These are phyloP conservation scores for Verbena officinalis DNA, from an alignment of 257 asterid species.

Conservation along the genomic window DNA sequence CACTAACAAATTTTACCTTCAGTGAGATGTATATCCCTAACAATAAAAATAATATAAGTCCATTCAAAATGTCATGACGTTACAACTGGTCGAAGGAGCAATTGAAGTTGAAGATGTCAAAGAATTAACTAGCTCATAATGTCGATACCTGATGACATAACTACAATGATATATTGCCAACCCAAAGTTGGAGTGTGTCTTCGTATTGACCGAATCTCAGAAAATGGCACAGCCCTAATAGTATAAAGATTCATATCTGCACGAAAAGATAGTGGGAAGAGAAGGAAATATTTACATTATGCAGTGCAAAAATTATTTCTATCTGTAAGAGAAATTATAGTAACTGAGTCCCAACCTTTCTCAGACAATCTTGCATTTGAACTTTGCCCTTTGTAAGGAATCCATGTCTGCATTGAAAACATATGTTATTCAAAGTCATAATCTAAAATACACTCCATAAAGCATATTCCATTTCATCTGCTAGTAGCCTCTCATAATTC, in stretches of 20 bases:
- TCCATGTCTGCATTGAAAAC: slow-evolving; percentile 75
- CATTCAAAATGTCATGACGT: background rate
- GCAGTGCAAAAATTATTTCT: background rate
- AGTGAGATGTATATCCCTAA: slow-evolving; percentile 13
- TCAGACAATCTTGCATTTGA: slow-evolving; percentile 81
- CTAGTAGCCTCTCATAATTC: slow-evolving; percentile 16
- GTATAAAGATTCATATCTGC: slow-evolving; percentile 91
- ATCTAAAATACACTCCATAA: slow-evolving; percentile 7
- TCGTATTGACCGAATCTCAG: slow-evolving; percentile 85
- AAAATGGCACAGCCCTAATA: slow-evolving; percentile 83
- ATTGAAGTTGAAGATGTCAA: slow-evolving; percentile 5
- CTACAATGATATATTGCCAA: slow-evolving; percentile 93
- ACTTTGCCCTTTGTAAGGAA: slow-evolving; percentile 93
- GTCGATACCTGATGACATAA: slow-evolving; percentile 83
- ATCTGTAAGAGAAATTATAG: slow-evolving; percentile 12
- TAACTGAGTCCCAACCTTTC: slow-evolving; percentile 58
- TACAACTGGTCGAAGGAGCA: background rate
- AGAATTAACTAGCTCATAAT: slow-evolving; percentile 20
- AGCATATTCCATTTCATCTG: slow-evolving; percentile 1
- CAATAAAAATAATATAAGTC: background rate
- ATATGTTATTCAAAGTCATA: slow-evolving; percentile 15
- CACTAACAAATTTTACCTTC: slow-evolving; percentile 15
- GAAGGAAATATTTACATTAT: slow-evolving; percentile 26
- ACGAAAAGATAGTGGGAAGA: slow-evolving; percentile 33
- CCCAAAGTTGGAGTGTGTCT: slow-evolving; percentile 90